Evolutionary conservation across 192 early-diverging fungal species (phyloP), one percentile per base, ranked within the genome.

Genomic region (Backusella tarrabulga): DNA sequence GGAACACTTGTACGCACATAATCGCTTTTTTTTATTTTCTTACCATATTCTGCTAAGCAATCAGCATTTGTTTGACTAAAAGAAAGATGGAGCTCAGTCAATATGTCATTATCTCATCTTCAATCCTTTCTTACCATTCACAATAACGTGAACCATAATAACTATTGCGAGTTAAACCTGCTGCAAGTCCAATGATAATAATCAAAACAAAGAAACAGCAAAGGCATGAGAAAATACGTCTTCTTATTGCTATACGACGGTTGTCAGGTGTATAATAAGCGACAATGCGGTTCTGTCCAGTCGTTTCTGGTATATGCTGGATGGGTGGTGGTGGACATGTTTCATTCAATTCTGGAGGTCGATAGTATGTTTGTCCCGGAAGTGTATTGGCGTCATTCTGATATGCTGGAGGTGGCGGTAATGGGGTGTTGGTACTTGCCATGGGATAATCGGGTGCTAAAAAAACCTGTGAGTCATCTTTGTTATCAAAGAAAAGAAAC

Each of bases 41-140:
- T 69, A 69, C 35, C 68, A 23, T 69, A 69, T 69, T 21, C 7
- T 12, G 17, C 36, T 69, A 69, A 19, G 21, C 68, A 69, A 38
- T 69, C 34, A 38, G 68, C 34, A 69, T 69, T 36, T 21, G 68
- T 70, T 70, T 5, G 68, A 70, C 68, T 70, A 70, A 38, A 68
- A n/a, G 8, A 35, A 69, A 6, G 19, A 40, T 3, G 11, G 38
- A 2, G 38, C 38, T 40, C 11, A 40, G 38, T 12, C 38, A 40
- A 12, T 12, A 40, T 40, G 32, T 32, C 32, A 11, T 11, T 40
- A 12, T 40, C 1, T 40, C 38, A 40, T 40, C 38, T 11, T 40
- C 38, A 40, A 40, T 40, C 3, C 38, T 40, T 11, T 11, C 38
- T 41, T 41, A 12, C 21, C 68, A 35, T 68, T 68, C 67, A n/a